A percentile compares a stretch with the other conserved stretches of the same genome.
phyloP scores from a whole-genome alignment of 352 stramenopile species.

The Pythium aristosporum region DNA sequence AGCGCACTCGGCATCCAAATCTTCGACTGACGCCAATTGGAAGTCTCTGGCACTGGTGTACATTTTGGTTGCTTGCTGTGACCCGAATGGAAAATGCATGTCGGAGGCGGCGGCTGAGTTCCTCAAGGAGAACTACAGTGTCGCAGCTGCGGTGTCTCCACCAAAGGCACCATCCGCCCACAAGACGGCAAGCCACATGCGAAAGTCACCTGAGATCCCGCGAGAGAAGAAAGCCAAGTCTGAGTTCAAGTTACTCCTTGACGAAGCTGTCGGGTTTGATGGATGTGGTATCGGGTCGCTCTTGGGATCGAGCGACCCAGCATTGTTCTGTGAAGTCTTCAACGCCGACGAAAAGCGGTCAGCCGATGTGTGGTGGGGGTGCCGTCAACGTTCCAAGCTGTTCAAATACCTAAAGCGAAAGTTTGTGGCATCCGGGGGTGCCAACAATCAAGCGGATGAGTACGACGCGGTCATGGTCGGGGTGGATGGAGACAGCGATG shows the following conservation, averaged over 20 bases:
- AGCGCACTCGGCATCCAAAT: constrained; percentile 23
- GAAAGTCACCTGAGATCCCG: constrained; percentile 4
- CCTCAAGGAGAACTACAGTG: constrained; percentile 55
- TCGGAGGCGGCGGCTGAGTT: constrained; percentile 69
- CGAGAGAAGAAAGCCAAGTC: constrained; percentile 30
- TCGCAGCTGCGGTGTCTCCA: neutral
- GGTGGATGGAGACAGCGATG: constrained; percentile 8
- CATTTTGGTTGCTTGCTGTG: constrained; percentile 68
- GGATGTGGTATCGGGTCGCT: constrained; percentile 71
- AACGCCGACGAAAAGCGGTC: constrained; percentile 69
- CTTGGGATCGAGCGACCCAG: constrained; percentile 41
- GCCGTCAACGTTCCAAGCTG: constrained; percentile 48
- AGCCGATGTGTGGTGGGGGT: constrained; percentile 77
- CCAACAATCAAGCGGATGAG: constrained; percentile 34
- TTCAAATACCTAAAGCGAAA: constrained; percentile 70
- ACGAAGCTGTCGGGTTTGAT: constrained; percentile 64
- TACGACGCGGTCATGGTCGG: constrained; percentile 23
- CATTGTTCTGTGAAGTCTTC: constrained; percentile 63
- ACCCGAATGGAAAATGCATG: constrained; percentile 80
- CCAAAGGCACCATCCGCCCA: neutral
- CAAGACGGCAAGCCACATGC: constrained; percentile 3
- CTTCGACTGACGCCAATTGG: constrained; percentile 57
- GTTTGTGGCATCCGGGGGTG: constrained; percentile 41
- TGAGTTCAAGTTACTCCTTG: constrained; percentile 62
- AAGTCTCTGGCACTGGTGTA: constrained; percentile 70